phyloP scores from a whole-genome alignment of 768 basidiomycete genomes.

The Termitomyces eurrhizus region DNA sequence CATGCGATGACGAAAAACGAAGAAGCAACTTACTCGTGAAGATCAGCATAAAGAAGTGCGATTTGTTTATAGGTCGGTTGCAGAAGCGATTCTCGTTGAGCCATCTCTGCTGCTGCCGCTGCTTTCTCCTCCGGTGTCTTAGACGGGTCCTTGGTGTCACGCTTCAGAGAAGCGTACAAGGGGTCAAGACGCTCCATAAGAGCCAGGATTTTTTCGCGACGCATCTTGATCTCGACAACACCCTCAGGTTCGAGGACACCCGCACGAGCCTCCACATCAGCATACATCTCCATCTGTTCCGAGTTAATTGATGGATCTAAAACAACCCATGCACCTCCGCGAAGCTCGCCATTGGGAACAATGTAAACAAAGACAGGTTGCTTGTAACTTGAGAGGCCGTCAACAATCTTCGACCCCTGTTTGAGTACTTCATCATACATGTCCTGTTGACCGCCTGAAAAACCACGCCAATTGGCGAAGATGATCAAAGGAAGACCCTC shows the following conservation, averaged over 20 bases:
- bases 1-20: slow-evolving; percentile 9
- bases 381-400: slow-evolving; percentile 94
- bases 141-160: slow-evolving; percentile 68
- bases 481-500: slow-evolving; percentile 96
- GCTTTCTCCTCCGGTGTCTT: slow-evolving; percentile 75
- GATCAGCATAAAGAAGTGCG: slow-evolving; percentile 90
- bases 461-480: slow-evolving; percentile 99
- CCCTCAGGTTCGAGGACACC: slow-evolving; percentile 98
- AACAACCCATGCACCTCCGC: slow-evolving; percentile 99
- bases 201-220: slow-evolving; percentile 84
- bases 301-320: slow-evolving; percentile 97
- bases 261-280: slow-evolving; percentile 91
- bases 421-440: slow-evolving; percentile 98
- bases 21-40: slow-evolving; percentile 75
- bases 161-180: slow-evolving; percentile 77
- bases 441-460: slow-evolving; percentile 99
- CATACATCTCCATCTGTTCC: slow-evolving; percentile 99
- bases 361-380: slow-evolving; percentile 99
- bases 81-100: slow-evolving; percentile 73
- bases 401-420: slow-evolving; percentile 98
- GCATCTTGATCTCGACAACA: slow-evolving; percentile 96
- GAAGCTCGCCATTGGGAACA: slow-evolving; percentile 96
- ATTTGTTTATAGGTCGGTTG: slow-evolving; percentile 93
- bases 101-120: slow-evolving; percentile 61
- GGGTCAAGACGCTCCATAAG: slow-evolving; percentile 94